Evolutionary conservation across 192 early-diverging fungal species (phyloP).

Genomic region (Umbelopsis vinacea): DNA sequence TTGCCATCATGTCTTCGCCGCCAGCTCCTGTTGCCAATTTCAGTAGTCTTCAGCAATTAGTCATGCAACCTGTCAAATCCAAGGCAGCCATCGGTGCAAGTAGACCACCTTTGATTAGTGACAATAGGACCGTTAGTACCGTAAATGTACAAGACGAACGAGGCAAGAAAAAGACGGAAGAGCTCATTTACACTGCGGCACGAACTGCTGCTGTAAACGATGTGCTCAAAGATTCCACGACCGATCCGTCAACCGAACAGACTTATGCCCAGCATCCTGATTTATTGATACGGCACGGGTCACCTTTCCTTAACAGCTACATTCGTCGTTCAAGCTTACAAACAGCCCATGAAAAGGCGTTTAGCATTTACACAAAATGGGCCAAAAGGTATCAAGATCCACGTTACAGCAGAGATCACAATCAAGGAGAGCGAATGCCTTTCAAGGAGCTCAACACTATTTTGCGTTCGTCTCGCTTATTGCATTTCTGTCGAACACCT

Average conservation of each 20-base stretch:
- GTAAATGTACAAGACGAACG: neutral
- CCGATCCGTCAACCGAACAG: conserved; percentile 28
- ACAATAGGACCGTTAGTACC: neutral
- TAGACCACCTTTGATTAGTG: neutral
- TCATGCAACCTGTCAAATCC: conserved; percentile 1
- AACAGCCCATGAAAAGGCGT: conserved; percentile 58
- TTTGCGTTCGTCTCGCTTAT: conserved; percentile 55
- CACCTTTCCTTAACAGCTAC: conserved; percentile 56
- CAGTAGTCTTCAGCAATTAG: neutral
- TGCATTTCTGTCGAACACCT: conserved; percentile 65
- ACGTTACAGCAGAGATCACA: conserved; percentile 34
- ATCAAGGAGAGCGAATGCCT: conserved; percentile 49
- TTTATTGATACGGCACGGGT: conserved; percentile 55
- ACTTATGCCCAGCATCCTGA: conserved; percentile 42
- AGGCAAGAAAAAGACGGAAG: conserved; percentile 14
- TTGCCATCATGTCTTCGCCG: neutral
- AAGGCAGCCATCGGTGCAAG: neutral
- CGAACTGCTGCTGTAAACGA: conserved; percentile 36
- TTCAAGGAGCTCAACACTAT: conserved; percentile 53
- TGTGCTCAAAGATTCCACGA: conserved; percentile 35
- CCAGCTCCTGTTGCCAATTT: neutral
- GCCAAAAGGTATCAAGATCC: conserved; percentile 49
- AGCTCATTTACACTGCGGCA: conserved; percentile 38
- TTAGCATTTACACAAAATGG: conserved; percentile 62
- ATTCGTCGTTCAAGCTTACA: conserved; percentile 49